Conservation (phyloP, 345 rosid genomes). For the Toxicodendron radicans region DNA sequence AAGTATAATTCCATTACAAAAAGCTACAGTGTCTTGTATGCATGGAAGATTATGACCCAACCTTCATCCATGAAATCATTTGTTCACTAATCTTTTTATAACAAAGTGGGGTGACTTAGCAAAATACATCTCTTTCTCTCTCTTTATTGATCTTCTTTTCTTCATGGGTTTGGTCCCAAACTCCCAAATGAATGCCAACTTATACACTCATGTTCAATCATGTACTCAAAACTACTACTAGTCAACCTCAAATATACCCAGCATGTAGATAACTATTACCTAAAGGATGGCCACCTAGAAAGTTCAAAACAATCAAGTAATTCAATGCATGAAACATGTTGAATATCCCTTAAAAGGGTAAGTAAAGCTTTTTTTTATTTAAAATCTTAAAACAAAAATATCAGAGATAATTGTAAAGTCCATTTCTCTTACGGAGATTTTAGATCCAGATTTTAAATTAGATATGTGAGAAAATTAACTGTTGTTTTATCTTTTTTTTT, state of each 20-base stretch:
- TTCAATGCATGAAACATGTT: not conserved
- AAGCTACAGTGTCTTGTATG: not conserved
- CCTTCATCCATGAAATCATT: not conserved
- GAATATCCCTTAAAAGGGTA: not conserved
- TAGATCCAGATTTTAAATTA: too few species aligned
- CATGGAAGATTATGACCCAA: not conserved
- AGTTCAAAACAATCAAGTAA: slow-evolving; percentile 15
- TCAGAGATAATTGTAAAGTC: too few species aligned
- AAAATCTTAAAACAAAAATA: too few species aligned
- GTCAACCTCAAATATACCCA: slow-evolving; percentile 12
- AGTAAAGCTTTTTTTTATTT: too few species aligned
- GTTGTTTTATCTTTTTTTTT: too few species aligned
- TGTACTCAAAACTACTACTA: not conserved
- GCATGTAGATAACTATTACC: slow-evolving; percentile 7
- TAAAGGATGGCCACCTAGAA: slow-evolving; percentile 17
- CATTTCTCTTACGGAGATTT: too few species aligned
- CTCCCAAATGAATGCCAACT: slow-evolving; percentile 12
- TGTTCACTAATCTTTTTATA: not conserved
- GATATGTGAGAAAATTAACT: too few species aligned
- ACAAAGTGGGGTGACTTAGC: not conserved
- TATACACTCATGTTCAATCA: slow-evolving; percentile 1
- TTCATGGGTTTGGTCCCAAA: slow-evolving; percentile 8
- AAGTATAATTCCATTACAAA: not conserved
- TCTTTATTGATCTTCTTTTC: not conserved
- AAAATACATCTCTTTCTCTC: not conserved